phyloP scores from a whole-genome alignment of 2,329 filamentous ascomycete species.

The Colletotrichum zoysiae region DNA sequence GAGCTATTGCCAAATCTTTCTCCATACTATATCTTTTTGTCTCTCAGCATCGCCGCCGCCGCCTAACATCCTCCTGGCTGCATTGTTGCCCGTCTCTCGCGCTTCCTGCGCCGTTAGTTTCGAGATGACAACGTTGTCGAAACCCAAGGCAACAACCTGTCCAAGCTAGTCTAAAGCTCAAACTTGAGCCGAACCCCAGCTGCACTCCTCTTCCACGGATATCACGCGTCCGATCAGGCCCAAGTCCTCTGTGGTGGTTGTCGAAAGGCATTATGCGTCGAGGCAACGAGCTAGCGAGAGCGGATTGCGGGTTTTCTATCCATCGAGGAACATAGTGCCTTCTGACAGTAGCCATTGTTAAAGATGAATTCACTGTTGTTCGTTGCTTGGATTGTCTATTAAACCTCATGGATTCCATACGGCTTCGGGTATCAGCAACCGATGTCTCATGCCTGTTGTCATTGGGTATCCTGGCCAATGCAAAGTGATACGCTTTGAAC shows the following conservation, averaged over 20 bases:
- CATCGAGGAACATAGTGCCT: constrained; percentile 49
- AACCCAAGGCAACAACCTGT: constrained; percentile 49
- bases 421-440: no score
- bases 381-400: background rate
- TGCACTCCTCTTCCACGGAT: constrained; percentile 47
- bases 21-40: constrained; percentile 50
- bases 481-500: background rate
- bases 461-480: background rate
- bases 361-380: background rate
- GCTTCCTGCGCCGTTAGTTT: constrained; percentile 50
- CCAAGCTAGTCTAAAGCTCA: constrained; percentile 47
- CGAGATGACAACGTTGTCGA: constrained; percentile 52
- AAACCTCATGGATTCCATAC: background rate
- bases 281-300: background rate
- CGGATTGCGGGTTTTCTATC: constrained; percentile 48
- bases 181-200: constrained; percentile 47
- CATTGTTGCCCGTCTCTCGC: constrained; percentile 53
- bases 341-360: constrained; percentile 44
- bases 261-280: no score
- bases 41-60: constrained; percentile 48
- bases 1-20: constrained; percentile 48
- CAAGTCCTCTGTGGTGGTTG: no score
- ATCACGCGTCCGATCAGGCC: constrained; percentile 12
- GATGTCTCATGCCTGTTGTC: background rate
- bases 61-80: constrained; percentile 50